Percentiles rank a stretch among this genome's conserved stretches.
These are phyloP conservation scores for Parietaria judaica DNA, from an alignment of 306 rosid genomes.

Conservation along the genomic window DNA sequence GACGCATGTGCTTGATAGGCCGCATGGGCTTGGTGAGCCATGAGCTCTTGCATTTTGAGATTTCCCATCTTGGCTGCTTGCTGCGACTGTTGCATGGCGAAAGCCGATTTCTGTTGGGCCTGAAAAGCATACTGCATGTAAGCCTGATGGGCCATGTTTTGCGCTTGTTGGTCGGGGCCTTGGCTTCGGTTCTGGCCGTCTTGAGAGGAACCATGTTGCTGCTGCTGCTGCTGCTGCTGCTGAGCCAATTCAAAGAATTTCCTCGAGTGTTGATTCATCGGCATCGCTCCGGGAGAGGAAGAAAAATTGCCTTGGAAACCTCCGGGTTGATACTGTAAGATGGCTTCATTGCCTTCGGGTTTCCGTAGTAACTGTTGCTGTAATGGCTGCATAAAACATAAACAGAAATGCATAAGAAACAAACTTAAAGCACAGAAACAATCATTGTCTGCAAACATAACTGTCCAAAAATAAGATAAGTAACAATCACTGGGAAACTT, in stretches of 20 bases:
- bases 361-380: slow-evolving; percentile 78
- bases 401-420: slow-evolving; percentile 9
- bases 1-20: slow-evolving; percentile 56
- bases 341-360: slow-evolving; percentile 80
- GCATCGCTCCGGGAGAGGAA: slow-evolving; percentile 57
- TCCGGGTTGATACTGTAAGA: slow-evolving; percentile 64
- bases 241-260: slow-evolving; percentile 57
- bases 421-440: neutral
- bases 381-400: slow-evolving; percentile 52
- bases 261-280: slow-evolving; percentile 68
- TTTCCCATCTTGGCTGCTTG: slow-evolving; percentile 78
- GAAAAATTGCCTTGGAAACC: slow-evolving; percentile 65
- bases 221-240: neutral
- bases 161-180: slow-evolving; percentile 63
- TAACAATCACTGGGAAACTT: neutral
- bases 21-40: slow-evolving; percentile 55
- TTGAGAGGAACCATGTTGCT: slow-evolving; percentile 57
- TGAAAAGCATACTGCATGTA: slow-evolving; percentile 76
- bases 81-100: slow-evolving; percentile 58
- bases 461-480: neutral
- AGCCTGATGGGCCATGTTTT: slow-evolving; percentile 70
- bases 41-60: slow-evolving; percentile 73
- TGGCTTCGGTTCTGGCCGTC: slow-evolving; percentile 67
- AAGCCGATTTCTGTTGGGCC: slow-evolving; percentile 71
- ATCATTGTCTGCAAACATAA: neutral